Base-by-base conservation (phyloP, 2,329 filamentous ascomycete species). In the Setomelanomma holmii region DNA sequence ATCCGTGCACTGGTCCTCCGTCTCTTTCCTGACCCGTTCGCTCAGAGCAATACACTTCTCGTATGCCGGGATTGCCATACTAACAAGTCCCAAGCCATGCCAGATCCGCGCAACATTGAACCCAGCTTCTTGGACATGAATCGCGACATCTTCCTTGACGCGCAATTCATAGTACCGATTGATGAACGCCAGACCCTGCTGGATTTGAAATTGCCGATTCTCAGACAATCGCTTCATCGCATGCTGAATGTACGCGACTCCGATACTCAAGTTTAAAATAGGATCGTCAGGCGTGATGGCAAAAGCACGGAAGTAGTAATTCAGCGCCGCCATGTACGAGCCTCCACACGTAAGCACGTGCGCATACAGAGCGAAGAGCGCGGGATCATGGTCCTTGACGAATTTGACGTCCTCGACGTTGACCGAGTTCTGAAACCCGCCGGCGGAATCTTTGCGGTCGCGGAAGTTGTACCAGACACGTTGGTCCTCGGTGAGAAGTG, bases 221-320 rank as follows among this genome's bases (percentile, higher is more conserved):
- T 93, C 91, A 0, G 89, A 87, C 73, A 96, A 91, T 2, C 93
- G 85, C 73, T 98, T 97, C 67, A 97, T 83, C 0, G 89, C 88
- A 71, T 95, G 89, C 72, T 97, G 91, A 34, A 97, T 84, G 72
- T 96, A 98, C 23, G 88, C 65, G 3, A 73, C 55, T 7, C 88
- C 92, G 20, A 97, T 87, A 63, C 86, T 89, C 10, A 99, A 83
- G 56, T 91, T 89, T 58, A 97, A 84, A 64, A 90, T 86, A 0
- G 89, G 83, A 66, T 96, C 96, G 6, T 83, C 75, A 0, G 90
- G 89, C 59, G 92, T 88, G 2, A 97, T 76, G 1, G 90, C 85
- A 49, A 76, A 74, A 7, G 78, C 80, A 27, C 81, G 78, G 65
- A 93, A 86, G 68, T 96, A 96, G 78, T 96, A 98, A 63, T 90